These are phyloP conservation scores for Taphrina populina DNA, from an alignment of 1,139 yeast species.

Conservation along the genomic window DNA sequence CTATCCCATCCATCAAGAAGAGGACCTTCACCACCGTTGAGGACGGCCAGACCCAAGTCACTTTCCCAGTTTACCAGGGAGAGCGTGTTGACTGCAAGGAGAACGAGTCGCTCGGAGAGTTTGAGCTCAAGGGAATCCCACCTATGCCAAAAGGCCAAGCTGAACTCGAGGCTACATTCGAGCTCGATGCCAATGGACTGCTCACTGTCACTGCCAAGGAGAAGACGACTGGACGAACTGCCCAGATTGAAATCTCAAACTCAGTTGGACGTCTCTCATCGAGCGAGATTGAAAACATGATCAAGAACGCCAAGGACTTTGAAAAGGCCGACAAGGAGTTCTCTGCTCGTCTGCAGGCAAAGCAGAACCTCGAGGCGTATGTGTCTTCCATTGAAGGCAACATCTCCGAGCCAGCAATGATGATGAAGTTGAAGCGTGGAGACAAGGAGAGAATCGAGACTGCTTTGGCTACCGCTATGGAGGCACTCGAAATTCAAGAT, in stretches of 20 bases:
- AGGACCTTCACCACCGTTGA: slow-evolving; percentile 99
- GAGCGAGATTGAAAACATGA: slow-evolving; percentile 98
- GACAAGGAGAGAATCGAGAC: slow-evolving; percentile 97
- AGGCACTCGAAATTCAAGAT: slow-evolving; percentile 96
- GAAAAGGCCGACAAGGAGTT: slow-evolving; percentile 98
- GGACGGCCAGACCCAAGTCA: slow-evolving; percentile 99
- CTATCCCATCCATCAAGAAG: slow-evolving; percentile 99
- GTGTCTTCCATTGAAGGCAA: slow-evolving; percentile 96
- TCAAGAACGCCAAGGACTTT: slow-evolving; percentile 97
- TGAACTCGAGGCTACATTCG: slow-evolving; percentile 98
- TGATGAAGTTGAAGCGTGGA: slow-evolving; percentile 97
- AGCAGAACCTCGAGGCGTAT: slow-evolving; percentile 99
- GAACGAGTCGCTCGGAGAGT: slow-evolving; percentile 99
- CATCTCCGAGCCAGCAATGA: slow-evolving; percentile 96
- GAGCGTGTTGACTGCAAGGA: slow-evolving; percentile 99
- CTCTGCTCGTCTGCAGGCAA: slow-evolving; percentile 99
- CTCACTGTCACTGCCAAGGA: slow-evolving; percentile 99
- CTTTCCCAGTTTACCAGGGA: slow-evolving; percentile 99
- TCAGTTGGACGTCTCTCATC: slow-evolving; percentile 98
- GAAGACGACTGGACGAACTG: slow-evolving; percentile 98
- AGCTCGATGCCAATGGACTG: slow-evolving; percentile 99
- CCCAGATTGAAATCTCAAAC: slow-evolving; percentile 99
- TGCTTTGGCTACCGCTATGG: slow-evolving; percentile 97
- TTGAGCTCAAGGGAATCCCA: slow-evolving; percentile 98
- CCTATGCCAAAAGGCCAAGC: slow-evolving; percentile 99